Evolutionary conservation across 2,329 filamentous ascomycete genomes (phyloP), one percentile per base, ranked within the genome.

Genomic region (Fusarium mangiferae): DNA sequence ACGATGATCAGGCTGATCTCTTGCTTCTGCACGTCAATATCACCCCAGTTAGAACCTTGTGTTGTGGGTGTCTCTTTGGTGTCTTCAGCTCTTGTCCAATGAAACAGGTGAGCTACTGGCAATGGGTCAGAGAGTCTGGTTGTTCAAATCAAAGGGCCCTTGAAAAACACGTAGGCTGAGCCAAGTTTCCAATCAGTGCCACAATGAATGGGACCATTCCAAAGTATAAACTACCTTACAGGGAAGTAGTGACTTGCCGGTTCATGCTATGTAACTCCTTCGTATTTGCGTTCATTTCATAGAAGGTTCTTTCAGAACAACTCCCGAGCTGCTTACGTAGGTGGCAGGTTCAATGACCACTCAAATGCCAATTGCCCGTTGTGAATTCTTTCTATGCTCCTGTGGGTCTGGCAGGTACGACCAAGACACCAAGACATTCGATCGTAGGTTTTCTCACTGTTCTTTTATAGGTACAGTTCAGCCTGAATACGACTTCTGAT

Each of bases 1-100:
- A 39, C 33, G 67, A 70, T 66, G 66, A 70, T 66, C 67, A 48
- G 66, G 46, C 46, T 70, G 59, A 70, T 70, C 66, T 39, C 39
- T 44, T 48, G 24, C 26, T 60, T 18, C 51, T 65, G 59, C 46
- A 70, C 41, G 59, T 44, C 59, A 66, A 44, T 15, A 42, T 66
- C 61, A 70, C 38, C 30, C 39, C 36, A 54, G 41, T 61, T 48
- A 38, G 54, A 66, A 55, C 41, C 51, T 59, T 54, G 30, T 44
- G 55, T 35, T 49, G 35, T 46, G 35, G 45, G 18, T 52, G 35
- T 46, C 26, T 42, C 30, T 28, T 36, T 51, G 42, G 26, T 39
- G 45, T 46, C 28, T 35, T 26, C 26, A 30, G 30, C 41, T 36
- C 24, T 63, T 39, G 49, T 30, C 66, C 65, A 69, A 69, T 68